These are phyloP conservation scores for Micromonas commoda DNA, from an alignment of 139 green algal genomes.

Conservation along the genomic window DNA sequence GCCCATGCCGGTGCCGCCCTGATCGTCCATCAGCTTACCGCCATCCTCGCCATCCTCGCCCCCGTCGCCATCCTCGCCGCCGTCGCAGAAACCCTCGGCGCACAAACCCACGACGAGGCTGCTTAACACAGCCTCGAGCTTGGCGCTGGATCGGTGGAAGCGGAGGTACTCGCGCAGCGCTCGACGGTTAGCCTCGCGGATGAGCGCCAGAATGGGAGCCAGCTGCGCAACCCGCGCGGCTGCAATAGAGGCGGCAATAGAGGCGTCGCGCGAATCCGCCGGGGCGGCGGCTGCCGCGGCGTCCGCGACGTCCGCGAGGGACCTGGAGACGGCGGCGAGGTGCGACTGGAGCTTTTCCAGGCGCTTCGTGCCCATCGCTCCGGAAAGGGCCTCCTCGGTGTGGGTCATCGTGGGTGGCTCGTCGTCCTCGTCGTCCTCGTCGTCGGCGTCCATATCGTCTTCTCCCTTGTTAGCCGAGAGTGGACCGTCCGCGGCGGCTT, in stretches of 20 bases:
- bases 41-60: slow-evolving; percentile 42
- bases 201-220: neutral
- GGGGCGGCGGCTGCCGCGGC: neutral
- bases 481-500: neutral
- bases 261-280: neutral
- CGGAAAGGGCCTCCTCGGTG: slow-evolving; percentile 8
- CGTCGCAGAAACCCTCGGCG: slow-evolving; percentile 82
- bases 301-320: neutral
- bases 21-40: slow-evolving; percentile 47
- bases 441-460: neutral
- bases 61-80: slow-evolving; percentile 45
- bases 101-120: slow-evolving; percentile 69
- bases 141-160: slow-evolving; percentile 38
- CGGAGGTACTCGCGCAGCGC: slow-evolving; percentile 11
- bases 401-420: neutral
- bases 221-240: slow-evolving; percentile 1
- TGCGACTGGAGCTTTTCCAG: slow-evolving; percentile 5
- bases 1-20: slow-evolving; percentile 75
- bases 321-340: neutral
- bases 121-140: slow-evolving; percentile 74
- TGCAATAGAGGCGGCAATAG: neutral
- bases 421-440: slow-evolving; percentile 19
- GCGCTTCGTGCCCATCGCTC: neutral
- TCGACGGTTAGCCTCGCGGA: neutral
- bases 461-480: too few species aligned